Percentiles rank a stretch among this genome's conserved stretches.
Conservation (phyloP, 805 yeast species). For the Allodekkera sacchari region DNA sequence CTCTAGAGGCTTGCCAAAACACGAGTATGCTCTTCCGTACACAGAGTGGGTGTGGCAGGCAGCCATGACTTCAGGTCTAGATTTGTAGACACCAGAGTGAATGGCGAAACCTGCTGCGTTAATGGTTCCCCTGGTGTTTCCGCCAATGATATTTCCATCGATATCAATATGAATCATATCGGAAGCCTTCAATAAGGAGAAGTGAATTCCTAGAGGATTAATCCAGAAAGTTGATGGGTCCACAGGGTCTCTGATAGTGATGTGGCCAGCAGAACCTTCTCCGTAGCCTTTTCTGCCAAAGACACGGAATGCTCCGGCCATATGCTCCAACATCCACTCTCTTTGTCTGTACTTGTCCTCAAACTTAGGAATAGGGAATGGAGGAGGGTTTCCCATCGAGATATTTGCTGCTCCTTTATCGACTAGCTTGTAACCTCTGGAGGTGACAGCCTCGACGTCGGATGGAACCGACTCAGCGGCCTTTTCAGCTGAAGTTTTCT, state of each 20-base stretch:
- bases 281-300: conserved; percentile 72
- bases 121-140: conserved; percentile 34
- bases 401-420: conserved; percentile 54
- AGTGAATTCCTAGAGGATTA: conserved; percentile 80
- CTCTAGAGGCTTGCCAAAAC: conserved; percentile 59
- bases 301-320: conserved; percentile 80
- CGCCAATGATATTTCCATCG: conserved; percentile 56
- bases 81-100: conserved; percentile 59
- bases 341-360: conserved; percentile 40
- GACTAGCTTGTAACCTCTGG: conserved; percentile 33
- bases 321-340: conserved; percentile 54
- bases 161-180: conserved; percentile 60
- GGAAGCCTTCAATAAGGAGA: conserved; percentile 47
- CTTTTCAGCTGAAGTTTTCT: conserved; percentile 8
- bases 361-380: conserved; percentile 45
- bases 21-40: conserved; percentile 56
- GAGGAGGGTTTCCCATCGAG: conserved; percentile 44
- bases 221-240: conserved; percentile 81
- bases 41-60: conserved; percentile 66
- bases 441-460: conserved; percentile 22
- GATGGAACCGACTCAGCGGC: conserved; percentile 16
- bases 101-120: conserved; percentile 67
- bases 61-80: conserved; percentile 63
- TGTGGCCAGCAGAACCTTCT: conserved; percentile 82
- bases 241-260: conserved; percentile 77